phyloP scores from a whole-genome alignment of 2,329 filamentous ascomycete genomes.

The Ophiostoma sp. region DNA sequence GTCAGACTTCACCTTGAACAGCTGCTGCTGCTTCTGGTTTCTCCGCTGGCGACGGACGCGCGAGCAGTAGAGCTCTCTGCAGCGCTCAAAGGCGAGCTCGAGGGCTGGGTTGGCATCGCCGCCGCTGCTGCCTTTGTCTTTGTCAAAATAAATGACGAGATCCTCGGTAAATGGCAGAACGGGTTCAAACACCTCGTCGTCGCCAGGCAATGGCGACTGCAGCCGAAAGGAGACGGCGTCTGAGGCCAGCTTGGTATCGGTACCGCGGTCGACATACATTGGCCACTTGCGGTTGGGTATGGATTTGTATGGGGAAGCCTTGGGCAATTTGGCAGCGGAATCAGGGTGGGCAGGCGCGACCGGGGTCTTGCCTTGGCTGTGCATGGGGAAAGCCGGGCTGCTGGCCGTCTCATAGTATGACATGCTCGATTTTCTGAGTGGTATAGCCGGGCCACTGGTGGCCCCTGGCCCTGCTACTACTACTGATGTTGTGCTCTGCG shows the following conservation, averaged over 20 bases:
- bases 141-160: constrained; percentile 50
- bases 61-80: constrained; percentile 32
- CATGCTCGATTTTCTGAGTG: neutral
- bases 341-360: neutral
- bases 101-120: constrained; percentile 37
- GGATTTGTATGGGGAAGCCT: neutral
- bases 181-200: constrained; percentile 34
- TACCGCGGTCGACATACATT: constrained; percentile 39
- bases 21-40: neutral
- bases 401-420: constrained; percentile 5
- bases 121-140: constrained; percentile 35
- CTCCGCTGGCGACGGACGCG: neutral
- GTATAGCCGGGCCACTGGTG: neutral
- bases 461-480: neutral
- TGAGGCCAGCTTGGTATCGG: constrained; percentile 32
- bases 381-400: constrained; percentile 17
- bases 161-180: constrained; percentile 53
- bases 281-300: constrained; percentile 9
- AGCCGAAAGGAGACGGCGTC: constrained; percentile 24
- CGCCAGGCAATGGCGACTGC: neutral
- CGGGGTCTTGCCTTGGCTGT: neutral
- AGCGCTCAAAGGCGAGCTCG: constrained; percentile 44
- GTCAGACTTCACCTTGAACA: neutral
- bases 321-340: neutral
- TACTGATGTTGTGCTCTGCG: neutral